A percentile compares a stretch with the other conserved stretches of the same genome.
phyloP scores from a whole-genome alignment of 106 monocot genomes.

The Dioscorea alata region DNA sequence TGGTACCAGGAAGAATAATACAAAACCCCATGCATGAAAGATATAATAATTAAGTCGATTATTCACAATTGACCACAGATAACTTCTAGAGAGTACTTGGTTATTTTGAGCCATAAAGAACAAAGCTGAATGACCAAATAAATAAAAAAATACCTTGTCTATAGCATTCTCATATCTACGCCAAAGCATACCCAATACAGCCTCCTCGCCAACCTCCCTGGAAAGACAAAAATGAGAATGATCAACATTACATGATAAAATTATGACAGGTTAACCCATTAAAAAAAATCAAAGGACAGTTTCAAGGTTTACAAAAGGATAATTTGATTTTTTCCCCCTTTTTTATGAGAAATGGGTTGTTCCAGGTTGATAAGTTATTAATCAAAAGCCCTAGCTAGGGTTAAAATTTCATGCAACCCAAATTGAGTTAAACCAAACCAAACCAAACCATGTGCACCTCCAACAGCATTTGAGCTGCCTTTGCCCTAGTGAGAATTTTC shows the following conservation, averaged over 20 bases:
- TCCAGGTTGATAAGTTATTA: too few relatives aligned
- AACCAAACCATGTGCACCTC: too few relatives aligned
- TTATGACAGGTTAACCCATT: background rate
- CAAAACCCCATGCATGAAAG: background rate
- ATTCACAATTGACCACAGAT: background rate
- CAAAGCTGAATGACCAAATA: background rate
- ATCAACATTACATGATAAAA: background rate
- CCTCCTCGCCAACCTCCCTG: slow-evolving; percentile 78
- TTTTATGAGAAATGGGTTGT: too few relatives aligned
- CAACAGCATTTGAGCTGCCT: too few relatives aligned
- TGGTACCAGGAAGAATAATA: background rate
- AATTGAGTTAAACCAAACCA: too few relatives aligned
- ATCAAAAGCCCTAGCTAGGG: too few relatives aligned
- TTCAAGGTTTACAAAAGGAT: too few relatives aligned
- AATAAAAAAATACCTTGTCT: slow-evolving; percentile 60
- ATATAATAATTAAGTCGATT: background rate
- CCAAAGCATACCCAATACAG: slow-evolving; percentile 69
- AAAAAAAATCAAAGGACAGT: too few relatives aligned
- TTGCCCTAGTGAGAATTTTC: too few relatives aligned
- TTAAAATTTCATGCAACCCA: too few relatives aligned
- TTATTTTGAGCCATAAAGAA: background rate
- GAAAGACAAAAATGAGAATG: slow-evolving; percentile 4
- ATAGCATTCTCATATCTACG: slow-evolving; percentile 71
- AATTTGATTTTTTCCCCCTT: too few relatives aligned
- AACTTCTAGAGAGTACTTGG: background rate